Evolutionary conservation across 2,329 filamentous ascomycete species (phyloP).

Genomic region (Ceratocystis colombiana): DNA sequence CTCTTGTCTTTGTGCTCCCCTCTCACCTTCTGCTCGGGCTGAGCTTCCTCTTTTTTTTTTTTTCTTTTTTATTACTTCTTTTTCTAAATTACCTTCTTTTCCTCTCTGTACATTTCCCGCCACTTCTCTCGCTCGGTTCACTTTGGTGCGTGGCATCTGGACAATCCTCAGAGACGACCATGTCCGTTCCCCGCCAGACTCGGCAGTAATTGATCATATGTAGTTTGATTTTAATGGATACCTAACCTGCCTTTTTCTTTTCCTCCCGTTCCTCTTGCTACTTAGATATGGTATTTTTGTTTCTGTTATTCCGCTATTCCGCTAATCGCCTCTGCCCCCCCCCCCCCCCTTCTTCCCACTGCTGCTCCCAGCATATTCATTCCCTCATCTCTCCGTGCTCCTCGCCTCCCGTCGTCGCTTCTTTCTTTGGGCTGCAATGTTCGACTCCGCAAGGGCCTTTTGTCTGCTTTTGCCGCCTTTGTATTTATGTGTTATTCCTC

Average conservation of each 20-base stretch:
- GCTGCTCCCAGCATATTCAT: no score
- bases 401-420: conserved; percentile 14
- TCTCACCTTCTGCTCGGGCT: not conserved
- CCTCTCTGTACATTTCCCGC: not conserved
- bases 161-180: not conserved
- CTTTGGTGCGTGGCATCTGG: not conserved
- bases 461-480: conserved; percentile 17
- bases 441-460: conserved; percentile 1
- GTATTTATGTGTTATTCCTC: conserved; percentile 16
- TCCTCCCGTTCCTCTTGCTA: not conserved
- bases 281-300: not conserved
- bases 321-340: not conserved
- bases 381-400: no score
- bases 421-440: conserved; percentile 15
- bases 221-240: conserved; percentile 15
- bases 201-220: not conserved
- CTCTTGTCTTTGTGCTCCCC: not conserved
- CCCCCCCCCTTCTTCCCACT: not conserved
- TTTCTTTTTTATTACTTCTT: not conserved
- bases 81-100: not conserved
- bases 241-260: not conserved
- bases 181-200: no score
- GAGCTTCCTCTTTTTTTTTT: not conserved
- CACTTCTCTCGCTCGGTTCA: not conserved
- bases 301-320: no score